Evolutionary conservation across 768 basidiomycete species (phyloP).

Genomic region (Podaxis sp.): DNA sequence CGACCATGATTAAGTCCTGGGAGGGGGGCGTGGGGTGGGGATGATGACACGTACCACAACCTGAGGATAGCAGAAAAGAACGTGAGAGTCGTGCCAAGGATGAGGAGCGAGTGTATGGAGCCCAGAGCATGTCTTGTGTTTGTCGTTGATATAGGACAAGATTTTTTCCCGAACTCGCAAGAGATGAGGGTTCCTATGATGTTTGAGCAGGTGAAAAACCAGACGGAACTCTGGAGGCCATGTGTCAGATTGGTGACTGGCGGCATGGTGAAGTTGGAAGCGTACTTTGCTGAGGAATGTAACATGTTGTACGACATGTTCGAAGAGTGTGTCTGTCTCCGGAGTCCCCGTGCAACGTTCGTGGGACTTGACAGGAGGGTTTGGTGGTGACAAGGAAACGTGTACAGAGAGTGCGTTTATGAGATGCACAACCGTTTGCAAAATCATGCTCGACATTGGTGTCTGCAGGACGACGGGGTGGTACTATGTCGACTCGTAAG

Average conservation of each 20-base stretch:
- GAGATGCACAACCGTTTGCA: conserved; percentile 8
- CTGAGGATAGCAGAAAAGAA: conserved; percentile 24
- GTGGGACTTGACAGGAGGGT: conserved; percentile 30
- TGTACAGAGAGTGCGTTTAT: conserved; percentile 30
- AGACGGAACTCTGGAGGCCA: conserved; percentile 1
- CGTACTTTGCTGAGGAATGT: conserved; percentile 34
- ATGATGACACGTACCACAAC: conserved; percentile 23
- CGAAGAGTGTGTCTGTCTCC: conserved; percentile 29
- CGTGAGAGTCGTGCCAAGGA: conserved; percentile 23
- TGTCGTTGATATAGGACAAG: neutral
- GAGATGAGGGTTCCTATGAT: neutral
- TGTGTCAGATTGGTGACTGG: neutral
- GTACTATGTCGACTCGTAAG: neutral
- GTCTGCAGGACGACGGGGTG: neutral
- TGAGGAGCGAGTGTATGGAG: conserved; percentile 4
- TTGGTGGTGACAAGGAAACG: conserved; percentile 33
- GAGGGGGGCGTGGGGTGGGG: neutral
- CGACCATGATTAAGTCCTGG: neutral
- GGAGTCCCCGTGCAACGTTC: conserved; percentile 22
- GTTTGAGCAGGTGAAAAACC: conserved; percentile 2
- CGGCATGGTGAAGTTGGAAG: conserved; percentile 20
- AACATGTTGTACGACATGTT: conserved; percentile 30
- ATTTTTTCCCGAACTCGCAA: neutral
- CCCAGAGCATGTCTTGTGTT: neutral
- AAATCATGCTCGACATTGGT: neutral